phyloP scores from a whole-genome alignment of 352 stramenopile genomes.

The Phytophthora meadii region DNA sequence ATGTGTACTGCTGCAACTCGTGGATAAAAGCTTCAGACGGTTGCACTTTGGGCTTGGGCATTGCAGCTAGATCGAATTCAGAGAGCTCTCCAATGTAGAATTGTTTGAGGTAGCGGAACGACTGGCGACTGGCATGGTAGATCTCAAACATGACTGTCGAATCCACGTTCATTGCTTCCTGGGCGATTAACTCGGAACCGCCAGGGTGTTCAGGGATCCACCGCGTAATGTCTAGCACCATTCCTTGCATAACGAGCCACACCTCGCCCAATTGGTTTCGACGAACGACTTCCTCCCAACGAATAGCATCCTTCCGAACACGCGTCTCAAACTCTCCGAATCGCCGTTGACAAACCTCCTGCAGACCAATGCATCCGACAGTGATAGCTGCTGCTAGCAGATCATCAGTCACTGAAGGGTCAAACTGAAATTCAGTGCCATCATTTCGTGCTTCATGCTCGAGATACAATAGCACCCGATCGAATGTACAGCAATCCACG shows the following conservation, averaged over 20 bases:
- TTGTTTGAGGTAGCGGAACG: conserved; percentile 91
- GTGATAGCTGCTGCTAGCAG: conserved; percentile 72
- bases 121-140: conserved; percentile 91
- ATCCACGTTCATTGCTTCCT: conserved; percentile 89
- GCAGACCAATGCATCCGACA: conserved; percentile 72
- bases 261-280: conserved; percentile 80
- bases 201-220: conserved; percentile 91
- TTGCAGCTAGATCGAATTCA: conserved; percentile 56
- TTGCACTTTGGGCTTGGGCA: conserved; percentile 57
- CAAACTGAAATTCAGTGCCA: conserved; percentile 76
- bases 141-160: conserved; percentile 93
- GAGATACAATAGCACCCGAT: conserved; percentile 89
- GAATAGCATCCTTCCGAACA: conserved; percentile 81
- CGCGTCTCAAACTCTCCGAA: conserved; percentile 85
- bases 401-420: conserved; percentile 78
- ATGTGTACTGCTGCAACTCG: conserved; percentile 81
- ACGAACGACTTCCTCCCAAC: conserved; percentile 79
- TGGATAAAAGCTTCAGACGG: conserved; percentile 79
- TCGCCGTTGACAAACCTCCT: conserved; percentile 78
- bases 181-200: conserved; percentile 82
- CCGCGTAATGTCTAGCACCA: conserved; percentile 90
- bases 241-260: conserved; percentile 89
- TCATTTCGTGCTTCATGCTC: conserved; percentile 82
- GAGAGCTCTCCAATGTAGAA: conserved; percentile 92
- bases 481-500: conserved; percentile 90